These are phyloP conservation scores for Trichosporon sp. DNA, from an alignment of 1,284 basidiomycete species.

Conservation along the genomic window DNA sequence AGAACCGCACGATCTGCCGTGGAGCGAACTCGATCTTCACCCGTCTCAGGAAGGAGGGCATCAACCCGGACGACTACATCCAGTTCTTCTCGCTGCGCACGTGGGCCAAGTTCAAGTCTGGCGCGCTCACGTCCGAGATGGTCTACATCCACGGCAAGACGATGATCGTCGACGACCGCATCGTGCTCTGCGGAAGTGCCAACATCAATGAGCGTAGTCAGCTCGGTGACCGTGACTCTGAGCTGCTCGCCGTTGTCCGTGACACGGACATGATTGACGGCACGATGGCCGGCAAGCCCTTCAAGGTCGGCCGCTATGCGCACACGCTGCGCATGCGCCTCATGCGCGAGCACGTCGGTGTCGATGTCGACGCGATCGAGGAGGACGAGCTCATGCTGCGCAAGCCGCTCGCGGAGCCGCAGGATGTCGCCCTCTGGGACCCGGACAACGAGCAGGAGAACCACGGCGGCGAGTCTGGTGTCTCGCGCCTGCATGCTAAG, in stretches of 20 bases:
- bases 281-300: slow-evolving; percentile 91
- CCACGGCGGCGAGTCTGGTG: slow-evolving; percentile 38
- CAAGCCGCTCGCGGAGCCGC: slow-evolving; percentile 63
- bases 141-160: slow-evolving; percentile 85
- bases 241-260: slow-evolving; percentile 86
- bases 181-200: slow-evolving; percentile 98
- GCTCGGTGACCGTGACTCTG: slow-evolving; percentile 94
- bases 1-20: slow-evolving; percentile 83
- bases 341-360: slow-evolving; percentile 94
- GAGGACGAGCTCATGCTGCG: slow-evolving; percentile 70
- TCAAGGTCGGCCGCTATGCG: slow-evolving; percentile 94
- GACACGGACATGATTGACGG: slow-evolving; percentile 96
- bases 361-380: slow-evolving; percentile 88
- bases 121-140: slow-evolving; percentile 86
- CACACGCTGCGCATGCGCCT: slow-evolving; percentile 89
- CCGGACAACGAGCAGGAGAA: slow-evolving; percentile 71
- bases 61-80: slow-evolving; percentile 92
- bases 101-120: slow-evolving; percentile 88
- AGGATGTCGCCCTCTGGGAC: slow-evolving; percentile 72
- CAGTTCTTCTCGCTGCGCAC: slow-evolving; percentile 86
- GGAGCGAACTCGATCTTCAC: slow-evolving; percentile 92
- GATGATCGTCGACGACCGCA: slow-evolving; percentile 90
- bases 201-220: slow-evolving; percentile 98
- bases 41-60: slow-evolving; percentile 80
- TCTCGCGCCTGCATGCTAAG: slow-evolving; percentile 52